Conservation (phyloP, 2,329 filamentous ascomycete genomes). For the Delphinella strobiligena region DNA sequence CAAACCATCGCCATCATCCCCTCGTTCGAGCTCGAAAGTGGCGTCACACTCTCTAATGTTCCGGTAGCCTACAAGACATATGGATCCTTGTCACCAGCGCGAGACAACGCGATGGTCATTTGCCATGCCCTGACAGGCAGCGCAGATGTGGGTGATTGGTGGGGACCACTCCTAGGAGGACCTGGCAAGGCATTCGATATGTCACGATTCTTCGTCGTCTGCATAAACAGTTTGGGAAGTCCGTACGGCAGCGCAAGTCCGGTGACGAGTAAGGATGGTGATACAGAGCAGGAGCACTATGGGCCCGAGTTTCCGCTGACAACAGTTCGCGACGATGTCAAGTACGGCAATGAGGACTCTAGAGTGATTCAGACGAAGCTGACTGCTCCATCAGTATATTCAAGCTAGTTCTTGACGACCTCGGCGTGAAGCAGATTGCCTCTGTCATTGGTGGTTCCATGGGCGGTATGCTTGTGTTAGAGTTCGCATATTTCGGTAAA, state of each 20-base stretch:
- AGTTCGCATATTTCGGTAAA: conserved; percentile 84
- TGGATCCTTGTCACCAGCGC: conserved; percentile 42
- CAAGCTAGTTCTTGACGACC: conserved; percentile 65
- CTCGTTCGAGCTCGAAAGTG: conserved; percentile 85
- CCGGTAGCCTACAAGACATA: conserved; percentile 53
- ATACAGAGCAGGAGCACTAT: conserved; percentile 62
- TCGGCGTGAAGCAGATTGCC: conserved; percentile 67
- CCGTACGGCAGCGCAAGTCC: conserved; percentile 82
- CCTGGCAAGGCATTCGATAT: conserved; percentile 70
- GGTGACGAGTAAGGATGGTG: conserved; percentile 76
- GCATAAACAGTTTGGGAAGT: conserved; percentile 75
- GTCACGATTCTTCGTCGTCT: conserved; percentile 73
- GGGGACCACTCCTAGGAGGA: conserved; percentile 70
- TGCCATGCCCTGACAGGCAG: conserved; percentile 80
- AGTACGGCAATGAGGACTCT: conserved; percentile 37
- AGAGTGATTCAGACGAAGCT: conserved; percentile 24
- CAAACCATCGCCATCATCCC: conserved; percentile 81
- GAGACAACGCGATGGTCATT: conserved; percentile 54
- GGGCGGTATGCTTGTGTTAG: conserved; percentile 81
- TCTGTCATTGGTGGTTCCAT: conserved; percentile 74
- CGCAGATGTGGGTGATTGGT: conserved; percentile 78
- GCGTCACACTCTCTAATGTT: conserved; percentile 67
- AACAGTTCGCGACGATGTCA: conserved; percentile 90
- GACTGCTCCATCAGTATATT: conserved; percentile 49
- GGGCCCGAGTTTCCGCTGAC: conserved; percentile 94